Base-by-base conservation (phyloP, 202 grass and related monocot genomes). In the Bolboschoenoplectus hybrid region DNA sequence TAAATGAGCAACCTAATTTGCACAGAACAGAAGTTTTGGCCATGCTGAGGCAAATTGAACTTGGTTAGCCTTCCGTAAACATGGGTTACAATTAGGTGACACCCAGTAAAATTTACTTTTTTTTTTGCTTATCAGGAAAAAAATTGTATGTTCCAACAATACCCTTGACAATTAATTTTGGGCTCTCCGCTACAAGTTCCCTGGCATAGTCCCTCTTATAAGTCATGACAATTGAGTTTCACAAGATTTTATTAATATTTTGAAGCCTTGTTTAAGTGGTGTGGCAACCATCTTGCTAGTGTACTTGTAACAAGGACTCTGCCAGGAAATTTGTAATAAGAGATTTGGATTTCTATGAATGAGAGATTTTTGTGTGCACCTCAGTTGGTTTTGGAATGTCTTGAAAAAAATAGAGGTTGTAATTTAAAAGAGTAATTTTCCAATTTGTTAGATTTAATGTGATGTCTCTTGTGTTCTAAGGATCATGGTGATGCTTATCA, bases 401-500 rank as follows among this genome's bases (percentile, higher is more conserved):
- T n/a, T 9, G 75, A 58, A 41, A 60, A n/a, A 52, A 34, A 35
- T 14, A 11, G n/a, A 34, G 71, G 71, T 52, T 34, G 69, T 3
- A 9, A 2, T 45, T 35, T 34, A 44, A 43, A 80, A 7, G 16
- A 60, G 32, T 56, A n/a, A 65, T 47, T 82, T 82, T 79, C 20
- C 63, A 46, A 64, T 49, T 63, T 82, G 20, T 82, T 66, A 66
- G 20, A 81, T 81, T 17, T 64, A 63, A 82, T 82, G 32, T 13
- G 46, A 75, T 26, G 36, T 35, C 46, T 52, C n/a, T 76, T 53
- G 2, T 64, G 57, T 64, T 63, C 57, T 34, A 62, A 77, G 36
- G 75, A 19, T 2, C 75, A 60, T 60, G 36, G 34, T 60, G 75
- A 20, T 80, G 10, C 40, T 11, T 60, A 19, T 43, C 34, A 2